Percentiles rank a stretch among this genome's conserved stretches.
Conservation (phyloP, 805 yeast genomes). For the Ogataea kodamae region DNA sequence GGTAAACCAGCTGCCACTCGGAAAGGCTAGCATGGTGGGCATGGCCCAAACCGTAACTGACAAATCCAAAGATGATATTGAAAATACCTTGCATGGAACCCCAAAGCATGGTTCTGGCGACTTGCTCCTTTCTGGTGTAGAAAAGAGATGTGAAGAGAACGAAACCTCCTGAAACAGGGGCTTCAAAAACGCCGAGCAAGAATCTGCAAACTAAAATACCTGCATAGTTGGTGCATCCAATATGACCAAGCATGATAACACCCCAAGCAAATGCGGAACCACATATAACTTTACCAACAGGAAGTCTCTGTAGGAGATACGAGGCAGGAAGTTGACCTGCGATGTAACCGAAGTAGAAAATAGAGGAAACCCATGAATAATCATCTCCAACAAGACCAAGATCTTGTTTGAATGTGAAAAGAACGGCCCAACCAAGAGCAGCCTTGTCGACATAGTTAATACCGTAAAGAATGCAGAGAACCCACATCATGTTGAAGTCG, state of each 20-base stretch:
- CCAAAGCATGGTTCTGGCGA: conserved; percentile 24
- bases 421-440: conserved; percentile 30
- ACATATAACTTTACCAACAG: conserved; percentile 38
- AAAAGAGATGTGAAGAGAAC: conserved; percentile 28
- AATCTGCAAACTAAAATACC: conserved; percentile 35
- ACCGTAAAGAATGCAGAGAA: conserved; percentile 29
- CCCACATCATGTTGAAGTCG: conserved; percentile 34
- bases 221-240: conserved; percentile 35
- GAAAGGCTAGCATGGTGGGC: conserved; percentile 16
- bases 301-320: conserved; percentile 45
- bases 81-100: conserved; percentile 13
- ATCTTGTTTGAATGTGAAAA: conserved; percentile 31
- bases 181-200: conserved; percentile 36
- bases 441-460: conserved; percentile 33
- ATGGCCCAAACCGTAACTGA: conserved; percentile 31
- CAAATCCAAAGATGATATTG: conserved; percentile 14
- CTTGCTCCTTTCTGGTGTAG: conserved; percentile 35
- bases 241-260: conserved; percentile 31
- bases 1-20: conserved; percentile 30
- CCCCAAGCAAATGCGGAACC: conserved; percentile 35
- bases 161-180: conserved; percentile 35
- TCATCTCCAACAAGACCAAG: conserved; percentile 31
- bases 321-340: conserved; percentile 44
- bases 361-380: conserved; percentile 40
- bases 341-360: conserved; percentile 42